These are phyloP conservation scores for Ganoderma lingzhi DNA, from an alignment of 1,284 basidiomycete genomes.

Conservation along the genomic window DNA sequence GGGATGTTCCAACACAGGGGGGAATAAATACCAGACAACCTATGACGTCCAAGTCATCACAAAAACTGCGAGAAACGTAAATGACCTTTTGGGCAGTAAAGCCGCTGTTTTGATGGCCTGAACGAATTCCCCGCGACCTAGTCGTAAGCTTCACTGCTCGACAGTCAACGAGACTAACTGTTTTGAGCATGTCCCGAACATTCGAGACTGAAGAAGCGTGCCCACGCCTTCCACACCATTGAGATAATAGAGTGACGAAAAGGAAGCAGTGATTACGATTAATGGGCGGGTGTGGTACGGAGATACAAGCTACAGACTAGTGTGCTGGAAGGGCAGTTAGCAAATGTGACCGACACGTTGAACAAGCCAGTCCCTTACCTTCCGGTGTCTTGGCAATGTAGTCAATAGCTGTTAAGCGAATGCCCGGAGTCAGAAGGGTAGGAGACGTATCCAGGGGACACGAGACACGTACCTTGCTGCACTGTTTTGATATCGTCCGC, in stretches of 20 bases:
- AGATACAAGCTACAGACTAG: slow-evolving; percentile 34
- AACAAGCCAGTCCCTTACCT: slow-evolving; percentile 55
- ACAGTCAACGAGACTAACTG: slow-evolving; percentile 21
- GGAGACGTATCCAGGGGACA: slow-evolving; percentile 8
- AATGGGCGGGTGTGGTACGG: slow-evolving; percentile 24
- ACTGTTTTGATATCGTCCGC: slow-evolving; percentile 98
- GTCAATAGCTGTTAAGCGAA: slow-evolving; percentile 79
- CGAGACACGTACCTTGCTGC: slow-evolving; percentile 76
- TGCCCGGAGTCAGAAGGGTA: slow-evolving; percentile 11
- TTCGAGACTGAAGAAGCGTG: slow-evolving; percentile 20
- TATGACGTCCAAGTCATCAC: slow-evolving; percentile 31
- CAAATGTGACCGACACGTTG: slow-evolving; percentile 12
- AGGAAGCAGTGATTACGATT: slow-evolving; percentile 29
- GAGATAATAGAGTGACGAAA: slow-evolving; percentile 20
- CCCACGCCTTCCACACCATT: slow-evolving; percentile 15
- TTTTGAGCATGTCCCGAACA: slow-evolving; percentile 19
- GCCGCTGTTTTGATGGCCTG: slow-evolving; percentile 14
- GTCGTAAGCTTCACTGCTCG: slow-evolving; percentile 21
- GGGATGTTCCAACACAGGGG: background rate
- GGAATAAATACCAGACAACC: slow-evolving; percentile 23
- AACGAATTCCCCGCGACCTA: slow-evolving; percentile 7
- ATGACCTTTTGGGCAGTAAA: slow-evolving; percentile 23
- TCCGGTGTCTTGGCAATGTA: slow-evolving; percentile 97
- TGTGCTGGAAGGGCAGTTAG: slow-evolving; percentile 34
- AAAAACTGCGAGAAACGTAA: slow-evolving; percentile 27